phyloP scores from a whole-genome alignment of 2,329 filamentous ascomycete species.

The Aspergillus texensis region DNA sequence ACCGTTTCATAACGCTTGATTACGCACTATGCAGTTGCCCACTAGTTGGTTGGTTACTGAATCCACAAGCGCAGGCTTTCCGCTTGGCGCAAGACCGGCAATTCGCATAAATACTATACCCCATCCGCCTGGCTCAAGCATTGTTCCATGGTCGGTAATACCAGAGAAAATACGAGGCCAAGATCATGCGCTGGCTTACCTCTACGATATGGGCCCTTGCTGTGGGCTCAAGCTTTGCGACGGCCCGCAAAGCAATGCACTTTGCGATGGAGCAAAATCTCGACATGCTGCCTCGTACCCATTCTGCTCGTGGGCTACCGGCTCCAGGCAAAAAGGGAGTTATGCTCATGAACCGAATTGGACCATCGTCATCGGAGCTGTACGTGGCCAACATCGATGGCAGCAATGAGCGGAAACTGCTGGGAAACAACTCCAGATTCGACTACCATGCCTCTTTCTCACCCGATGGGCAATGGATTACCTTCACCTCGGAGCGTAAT shows the following conservation, averaged over 20 bases:
- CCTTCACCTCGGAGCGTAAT: conserved; percentile 45
- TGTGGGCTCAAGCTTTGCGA: background rate
- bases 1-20: background rate
- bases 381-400: conserved; percentile 45
- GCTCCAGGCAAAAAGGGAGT: conserved; percentile 22
- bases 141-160: background rate
- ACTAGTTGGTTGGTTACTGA: background rate
- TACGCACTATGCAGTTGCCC: background rate
- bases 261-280: background rate
- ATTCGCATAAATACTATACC: background rate
- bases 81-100: background rate
- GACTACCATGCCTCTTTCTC: conserved; percentile 48
- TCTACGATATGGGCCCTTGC: background rate
- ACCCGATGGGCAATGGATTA: conserved; percentile 43
- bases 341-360: conserved; percentile 42
- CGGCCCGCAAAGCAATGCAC: background rate
- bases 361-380: conserved; percentile 27
- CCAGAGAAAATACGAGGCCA: background rate
- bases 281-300: background rate
- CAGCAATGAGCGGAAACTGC: conserved; percentile 38
- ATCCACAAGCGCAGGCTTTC: background rate
- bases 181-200: background rate
- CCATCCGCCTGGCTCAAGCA: background rate
- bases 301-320: background rate
- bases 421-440: conserved; percentile 32